These are phyloP conservation scores for Kurtzmaniella natalensis DNA, from an alignment of 1,139 yeast species.

Conservation along the genomic window DNA sequence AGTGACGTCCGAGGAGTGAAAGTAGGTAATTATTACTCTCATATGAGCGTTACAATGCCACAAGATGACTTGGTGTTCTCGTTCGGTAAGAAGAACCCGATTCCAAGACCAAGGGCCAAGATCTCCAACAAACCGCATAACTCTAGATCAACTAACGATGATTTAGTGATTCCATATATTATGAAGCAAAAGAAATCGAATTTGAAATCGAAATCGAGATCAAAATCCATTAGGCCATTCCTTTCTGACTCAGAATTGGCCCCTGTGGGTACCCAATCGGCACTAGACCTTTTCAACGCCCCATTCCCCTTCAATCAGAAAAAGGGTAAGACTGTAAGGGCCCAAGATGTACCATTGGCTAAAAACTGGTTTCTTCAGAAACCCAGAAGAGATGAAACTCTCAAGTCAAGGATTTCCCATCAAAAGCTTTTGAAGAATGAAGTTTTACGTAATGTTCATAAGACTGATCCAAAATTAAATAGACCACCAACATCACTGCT, in stretches of 20 bases:
- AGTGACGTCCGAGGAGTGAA: constrained; percentile 46
- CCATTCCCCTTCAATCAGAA: constrained; percentile 81
- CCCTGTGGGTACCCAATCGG: constrained; percentile 46
- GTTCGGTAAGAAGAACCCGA: constrained; percentile 1
- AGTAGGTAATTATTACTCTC: neutral
- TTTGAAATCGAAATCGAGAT: constrained; percentile 23
- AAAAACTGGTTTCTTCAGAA: constrained; percentile 81
- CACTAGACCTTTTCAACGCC: constrained; percentile 69
- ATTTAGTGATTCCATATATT: constrained; percentile 4
- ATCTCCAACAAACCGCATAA: no score
- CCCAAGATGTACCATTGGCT: constrained; percentile 84
- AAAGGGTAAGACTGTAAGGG: constrained; percentile 68
- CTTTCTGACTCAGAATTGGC: constrained; percentile 31
- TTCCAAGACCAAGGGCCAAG: neutral
- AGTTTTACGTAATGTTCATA: constrained; percentile 69
- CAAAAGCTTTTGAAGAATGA: constrained; percentile 77
- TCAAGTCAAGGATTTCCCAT: constrained; percentile 79
- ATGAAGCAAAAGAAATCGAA: constrained; percentile 13
- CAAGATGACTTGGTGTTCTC: constrained; percentile 2
- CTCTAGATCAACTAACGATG: constrained; percentile 3
- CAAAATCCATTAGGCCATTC: constrained; percentile 44
- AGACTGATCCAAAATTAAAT: constrained; percentile 18
- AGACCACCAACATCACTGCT: constrained; percentile 35
- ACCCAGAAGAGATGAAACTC: constrained; percentile 54
- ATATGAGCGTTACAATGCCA: neutral